Evolutionary conservation across 306 rosid genomes (phyloP).

Genomic region (Corylus avellana): DNA sequence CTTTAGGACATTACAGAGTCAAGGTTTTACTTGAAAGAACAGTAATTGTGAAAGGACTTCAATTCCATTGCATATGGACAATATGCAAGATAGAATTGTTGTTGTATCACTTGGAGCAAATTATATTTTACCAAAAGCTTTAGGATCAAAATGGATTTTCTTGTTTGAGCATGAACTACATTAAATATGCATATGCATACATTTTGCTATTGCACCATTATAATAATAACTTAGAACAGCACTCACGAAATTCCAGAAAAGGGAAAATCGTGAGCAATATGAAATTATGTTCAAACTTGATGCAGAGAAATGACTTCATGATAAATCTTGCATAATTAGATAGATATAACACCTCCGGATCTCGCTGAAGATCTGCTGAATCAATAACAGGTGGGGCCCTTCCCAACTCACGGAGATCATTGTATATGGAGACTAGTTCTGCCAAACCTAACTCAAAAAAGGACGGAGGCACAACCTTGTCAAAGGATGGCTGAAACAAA

Average conservation of each 20-base stretch:
- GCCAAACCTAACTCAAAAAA: constrained; percentile 73
- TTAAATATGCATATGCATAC: not conserved
- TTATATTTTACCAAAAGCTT: constrained; percentile 9
- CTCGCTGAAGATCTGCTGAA: constrained; percentile 63
- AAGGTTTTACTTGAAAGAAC: not conserved
- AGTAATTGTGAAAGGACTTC: not conserved
- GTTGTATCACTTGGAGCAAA: not conserved
- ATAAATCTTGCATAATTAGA: constrained; percentile 24
- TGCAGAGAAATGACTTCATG: constrained; percentile 4
- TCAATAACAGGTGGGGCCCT: constrained; percentile 66
- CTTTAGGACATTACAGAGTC: not conserved
- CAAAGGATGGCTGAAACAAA: constrained; percentile 69
- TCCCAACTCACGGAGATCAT: constrained; percentile 66
- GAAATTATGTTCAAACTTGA: constrained; percentile 21
- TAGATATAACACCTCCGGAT: constrained; percentile 63
- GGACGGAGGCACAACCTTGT: constrained; percentile 66
- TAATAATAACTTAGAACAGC: not conserved
- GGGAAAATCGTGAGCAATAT: constrained; percentile 4
- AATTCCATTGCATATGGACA: not conserved
- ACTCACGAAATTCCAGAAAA: not conserved
- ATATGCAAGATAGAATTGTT: not conserved
- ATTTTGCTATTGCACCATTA: not conserved
- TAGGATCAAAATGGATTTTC: not conserved
- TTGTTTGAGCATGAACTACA: constrained; percentile 1
- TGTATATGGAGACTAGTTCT: constrained; percentile 61